These are phyloP conservation scores for Aspergillus chevalieri DNA, from an alignment of 2,329 filamentous ascomycete species.

Conservation along the genomic window DNA sequence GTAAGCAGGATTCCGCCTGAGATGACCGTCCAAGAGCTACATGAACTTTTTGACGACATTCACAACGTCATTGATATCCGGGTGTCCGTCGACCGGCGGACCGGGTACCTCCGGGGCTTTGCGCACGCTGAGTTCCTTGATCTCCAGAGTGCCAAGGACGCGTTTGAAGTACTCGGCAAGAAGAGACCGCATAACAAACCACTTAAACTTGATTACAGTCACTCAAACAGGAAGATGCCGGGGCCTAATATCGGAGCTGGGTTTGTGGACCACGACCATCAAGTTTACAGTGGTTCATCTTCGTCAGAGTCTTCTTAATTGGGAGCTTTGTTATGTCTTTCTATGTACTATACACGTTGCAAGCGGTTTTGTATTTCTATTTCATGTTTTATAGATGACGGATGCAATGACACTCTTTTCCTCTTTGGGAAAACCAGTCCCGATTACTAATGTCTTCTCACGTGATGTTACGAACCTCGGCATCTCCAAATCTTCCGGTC, in stretches of 20 bases:
- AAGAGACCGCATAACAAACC: conserved; percentile 60
- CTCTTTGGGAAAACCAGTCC: background rate
- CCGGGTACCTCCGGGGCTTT: conserved; percentile 76
- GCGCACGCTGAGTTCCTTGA: conserved; percentile 75
- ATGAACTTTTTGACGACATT: conserved; percentile 66
- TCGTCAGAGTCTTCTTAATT: background rate
- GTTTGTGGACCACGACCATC: background rate
- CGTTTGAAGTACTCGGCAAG: conserved; percentile 49
- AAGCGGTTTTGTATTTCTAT: conserved; percentile 3
- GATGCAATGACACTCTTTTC: no score
- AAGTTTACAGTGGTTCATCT: background rate
- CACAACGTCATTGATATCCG: conserved; percentile 68
- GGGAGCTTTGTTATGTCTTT: background rate
- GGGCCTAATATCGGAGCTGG: background rate
- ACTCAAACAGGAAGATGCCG: conserved; percentile 4
- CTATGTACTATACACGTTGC: conserved; percentile 4
- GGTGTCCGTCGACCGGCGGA: conserved; percentile 73
- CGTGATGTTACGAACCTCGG: conserved; percentile 21
- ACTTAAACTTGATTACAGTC: conserved; percentile 61
- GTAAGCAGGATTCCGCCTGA: conserved; percentile 84
- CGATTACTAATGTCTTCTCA: conserved; percentile 2
- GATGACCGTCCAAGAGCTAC: conserved; percentile 76
- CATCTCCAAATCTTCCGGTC: conserved; percentile 11
- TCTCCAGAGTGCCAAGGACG: conserved; percentile 58
- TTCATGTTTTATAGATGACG: background rate